Percentiles rank a stretch among this genome's conserved stretches.
Conservation (phyloP, 148 eudicot genomes). For the Vaccinium myrtillus region DNA sequence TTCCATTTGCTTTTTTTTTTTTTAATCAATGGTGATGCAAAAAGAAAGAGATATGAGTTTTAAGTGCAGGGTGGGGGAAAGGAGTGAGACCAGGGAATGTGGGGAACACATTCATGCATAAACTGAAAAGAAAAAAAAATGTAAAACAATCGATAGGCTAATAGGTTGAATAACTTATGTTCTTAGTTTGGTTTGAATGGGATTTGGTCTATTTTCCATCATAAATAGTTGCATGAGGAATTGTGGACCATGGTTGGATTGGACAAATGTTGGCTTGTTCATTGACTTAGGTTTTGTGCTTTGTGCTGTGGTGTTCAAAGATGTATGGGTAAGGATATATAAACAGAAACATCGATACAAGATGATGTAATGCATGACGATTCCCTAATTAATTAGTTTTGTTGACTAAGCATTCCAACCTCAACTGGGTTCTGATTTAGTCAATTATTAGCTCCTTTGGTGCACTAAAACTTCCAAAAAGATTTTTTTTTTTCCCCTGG, state of each 20-base stretch:
- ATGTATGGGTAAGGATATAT: not conserved
- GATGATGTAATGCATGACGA: not conserved
- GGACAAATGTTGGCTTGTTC: conserved; percentile 16
- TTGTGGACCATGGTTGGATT: conserved; percentile 25
- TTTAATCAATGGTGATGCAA: conserved; percentile 12
- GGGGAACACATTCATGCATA: conserved; percentile 49
- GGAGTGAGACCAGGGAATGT: conserved; percentile 31
- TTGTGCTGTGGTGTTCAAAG: not conserved
- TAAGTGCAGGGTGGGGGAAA: conserved; percentile 8
- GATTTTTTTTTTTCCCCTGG: no score
- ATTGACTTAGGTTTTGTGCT: not conserved
- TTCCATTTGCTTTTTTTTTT: conserved; percentile 6
- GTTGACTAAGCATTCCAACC: not conserved
- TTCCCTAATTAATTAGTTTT: not conserved
- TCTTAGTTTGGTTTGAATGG: conserved; percentile 12
- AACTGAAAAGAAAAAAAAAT: conserved; percentile 21
- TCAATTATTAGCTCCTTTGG: not conserved
- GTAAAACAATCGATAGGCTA: conserved; percentile 2
- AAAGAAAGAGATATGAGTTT: conserved; percentile 6
- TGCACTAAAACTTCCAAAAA: no score
- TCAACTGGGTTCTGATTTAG: not conserved
- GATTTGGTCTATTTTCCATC: conserved; percentile 17
- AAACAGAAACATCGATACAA: not conserved
- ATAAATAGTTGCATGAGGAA: conserved; percentile 15
- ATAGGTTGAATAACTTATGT: conserved; percentile 20